Evolutionary conservation across 2,329 filamentous ascomycete genomes (phyloP).

Genomic region (Paecilomyces dactylethromorphus): DNA sequence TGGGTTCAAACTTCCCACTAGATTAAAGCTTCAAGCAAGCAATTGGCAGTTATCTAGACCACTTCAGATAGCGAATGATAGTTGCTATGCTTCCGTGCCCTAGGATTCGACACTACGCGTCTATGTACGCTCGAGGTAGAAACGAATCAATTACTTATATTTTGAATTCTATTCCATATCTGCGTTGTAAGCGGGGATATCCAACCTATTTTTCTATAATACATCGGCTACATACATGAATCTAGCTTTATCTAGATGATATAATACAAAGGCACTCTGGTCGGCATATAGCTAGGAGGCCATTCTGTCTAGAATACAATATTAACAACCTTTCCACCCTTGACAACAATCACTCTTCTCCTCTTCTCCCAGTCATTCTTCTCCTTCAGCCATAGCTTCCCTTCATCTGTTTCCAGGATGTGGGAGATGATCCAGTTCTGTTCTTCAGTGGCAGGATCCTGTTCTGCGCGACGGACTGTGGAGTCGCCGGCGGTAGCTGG

Average conservation of each 20-base stretch:
- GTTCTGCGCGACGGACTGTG: background rate
- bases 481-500: conserved; percentile 23
- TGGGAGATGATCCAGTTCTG: conserved; percentile 56
- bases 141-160: background rate
- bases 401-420: conserved; percentile 57
- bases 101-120: no score
- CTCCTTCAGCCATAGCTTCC: conserved; percentile 49
- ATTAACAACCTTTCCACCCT: conserved; percentile 64
- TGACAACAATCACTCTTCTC: conserved; percentile 61
- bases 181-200: background rate
- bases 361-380: conserved; percentile 46
- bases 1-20: no score
- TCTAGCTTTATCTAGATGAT: background rate
- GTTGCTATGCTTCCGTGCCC: no score
- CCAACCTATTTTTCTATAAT: background rate
- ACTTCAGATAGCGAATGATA: no score
- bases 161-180: background rate
- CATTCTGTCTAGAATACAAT: conserved; percentile 52
- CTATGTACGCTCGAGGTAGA: background rate
- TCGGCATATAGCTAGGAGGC: background rate
- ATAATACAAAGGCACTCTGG: background rate
- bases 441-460: conserved; percentile 28
- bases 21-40: no score
- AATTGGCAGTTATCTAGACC: no score
- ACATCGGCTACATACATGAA: background rate